A percentile compares a stretch with the other conserved stretches of the same genome.
Conservation (phyloP, 208 protist species). For the Leishmania turanica region DNA sequence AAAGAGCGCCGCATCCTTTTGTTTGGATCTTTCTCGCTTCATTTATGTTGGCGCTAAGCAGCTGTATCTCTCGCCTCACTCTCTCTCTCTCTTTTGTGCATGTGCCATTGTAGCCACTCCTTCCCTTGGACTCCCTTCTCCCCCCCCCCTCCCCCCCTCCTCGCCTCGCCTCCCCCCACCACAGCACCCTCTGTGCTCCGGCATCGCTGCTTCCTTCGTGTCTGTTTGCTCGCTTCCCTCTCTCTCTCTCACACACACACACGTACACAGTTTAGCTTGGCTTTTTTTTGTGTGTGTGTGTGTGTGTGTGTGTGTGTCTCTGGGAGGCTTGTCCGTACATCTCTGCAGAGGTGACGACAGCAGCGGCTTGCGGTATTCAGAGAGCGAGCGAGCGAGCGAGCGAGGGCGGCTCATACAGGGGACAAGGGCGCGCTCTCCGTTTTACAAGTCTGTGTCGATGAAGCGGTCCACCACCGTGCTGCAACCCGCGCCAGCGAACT, state of each 20-base stretch:
- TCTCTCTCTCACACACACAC: not conserved
- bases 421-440: not conserved
- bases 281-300: not conserved
- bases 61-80: not conserved
- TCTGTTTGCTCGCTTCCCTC: no score
- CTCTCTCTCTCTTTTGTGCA: not conserved
- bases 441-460: not conserved
- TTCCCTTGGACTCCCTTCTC: not conserved
- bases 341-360: not conserved
- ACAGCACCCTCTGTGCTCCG: no score
- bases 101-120: not conserved
- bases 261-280: not conserved
- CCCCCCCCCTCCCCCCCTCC: no score
- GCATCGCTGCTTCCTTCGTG: no score
- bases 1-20: not conserved
- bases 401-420: not conserved
- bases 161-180: no score
- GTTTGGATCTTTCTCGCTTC: conserved; percentile 10
- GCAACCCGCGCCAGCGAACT: conserved; percentile 2
- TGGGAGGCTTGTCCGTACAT: not conserved
- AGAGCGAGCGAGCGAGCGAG: no score
- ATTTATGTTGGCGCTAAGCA: not conserved
- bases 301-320: not conserved
- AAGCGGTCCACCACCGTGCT: not conserved
- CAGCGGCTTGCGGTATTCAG: not conserved